Evolutionary conservation across 805 yeast species (phyloP).

Genomic region (Saccharomycopsis oosterbeekiorum): DNA sequence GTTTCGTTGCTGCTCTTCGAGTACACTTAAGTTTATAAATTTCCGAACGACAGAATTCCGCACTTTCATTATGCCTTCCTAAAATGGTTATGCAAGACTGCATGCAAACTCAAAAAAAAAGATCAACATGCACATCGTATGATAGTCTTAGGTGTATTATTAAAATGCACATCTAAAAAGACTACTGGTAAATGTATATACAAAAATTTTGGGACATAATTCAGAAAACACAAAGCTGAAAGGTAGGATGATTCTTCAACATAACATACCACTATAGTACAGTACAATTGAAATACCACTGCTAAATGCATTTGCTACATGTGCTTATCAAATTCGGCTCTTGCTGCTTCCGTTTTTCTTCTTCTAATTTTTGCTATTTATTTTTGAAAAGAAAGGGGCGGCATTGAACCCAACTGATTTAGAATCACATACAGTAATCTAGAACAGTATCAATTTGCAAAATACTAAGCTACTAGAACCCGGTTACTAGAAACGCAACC

Average conservation of each 20-base stretch:
- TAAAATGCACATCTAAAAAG: too few species aligned
- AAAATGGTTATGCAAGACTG: background rate
- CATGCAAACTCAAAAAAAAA: background rate
- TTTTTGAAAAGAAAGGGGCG: background rate
- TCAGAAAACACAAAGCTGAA: background rate
- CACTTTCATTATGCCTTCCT: background rate
- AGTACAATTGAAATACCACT: background rate
- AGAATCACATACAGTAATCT: background rate
- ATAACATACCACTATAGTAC: background rate
- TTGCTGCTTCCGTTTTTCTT: background rate
- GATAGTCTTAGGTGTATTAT: background rate
- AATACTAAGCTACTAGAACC: background rate
- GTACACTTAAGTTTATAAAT: background rate
- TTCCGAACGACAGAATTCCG: background rate
- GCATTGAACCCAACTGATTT: background rate
- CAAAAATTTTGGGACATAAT: background rate
- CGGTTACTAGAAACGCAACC: background rate
- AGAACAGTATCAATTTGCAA: background rate
- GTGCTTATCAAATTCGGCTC: background rate
- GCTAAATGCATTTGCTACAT: background rate
- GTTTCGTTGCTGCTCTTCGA: background rate
- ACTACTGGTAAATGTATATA: background rate
- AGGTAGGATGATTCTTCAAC: background rate
- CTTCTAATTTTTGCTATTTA: too few species aligned
- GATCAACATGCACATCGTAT: conserved; percentile 2